phyloP scores from a whole-genome alignment of 1,139 yeast genomes.

The Sugiyamaella paludigena region DNA sequence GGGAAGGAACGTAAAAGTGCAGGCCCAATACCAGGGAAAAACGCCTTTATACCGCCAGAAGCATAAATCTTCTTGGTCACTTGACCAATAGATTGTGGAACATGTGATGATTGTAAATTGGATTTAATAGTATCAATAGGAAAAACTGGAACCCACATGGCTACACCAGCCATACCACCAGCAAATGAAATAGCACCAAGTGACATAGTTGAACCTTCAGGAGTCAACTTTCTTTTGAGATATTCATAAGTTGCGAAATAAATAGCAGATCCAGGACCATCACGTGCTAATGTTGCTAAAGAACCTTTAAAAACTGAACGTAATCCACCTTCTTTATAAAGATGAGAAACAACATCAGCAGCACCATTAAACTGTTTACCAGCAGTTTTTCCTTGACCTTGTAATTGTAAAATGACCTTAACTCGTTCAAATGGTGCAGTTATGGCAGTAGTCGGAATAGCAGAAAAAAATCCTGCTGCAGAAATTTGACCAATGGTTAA shows the following conservation, averaged over 20 bases:
- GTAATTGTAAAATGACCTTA: slow-evolving; percentile 89
- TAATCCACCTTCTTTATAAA: slow-evolving; percentile 80
- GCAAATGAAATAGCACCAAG: slow-evolving; percentile 78
- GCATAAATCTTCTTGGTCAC: slow-evolving; percentile 63
- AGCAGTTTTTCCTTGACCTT: slow-evolving; percentile 46
- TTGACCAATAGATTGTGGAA: slow-evolving; percentile 56
- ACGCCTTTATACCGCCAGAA: slow-evolving; percentile 82
- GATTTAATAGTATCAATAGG: slow-evolving; percentile 96
- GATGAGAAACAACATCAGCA: slow-evolving; percentile 60
- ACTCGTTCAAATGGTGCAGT: slow-evolving; percentile 97
- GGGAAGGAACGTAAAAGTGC: slow-evolving; percentile 95
- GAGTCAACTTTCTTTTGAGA: slow-evolving; percentile 61
- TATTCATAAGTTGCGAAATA: slow-evolving; percentile 94
- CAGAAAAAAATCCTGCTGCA: slow-evolving; percentile 93
- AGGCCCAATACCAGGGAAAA: slow-evolving; percentile 97
- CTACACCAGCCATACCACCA: slow-evolving; percentile 93
- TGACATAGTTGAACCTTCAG: slow-evolving; percentile 54
- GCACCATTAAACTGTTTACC: slow-evolving; percentile 47
- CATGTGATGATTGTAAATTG: slow-evolving; percentile 67
- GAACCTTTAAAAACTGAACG: slow-evolving; percentile 88
- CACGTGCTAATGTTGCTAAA: slow-evolving; percentile 88
- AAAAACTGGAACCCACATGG: slow-evolving; percentile 97
- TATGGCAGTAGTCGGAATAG: slow-evolving; percentile 89
- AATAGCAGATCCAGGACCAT: slow-evolving; percentile 97
- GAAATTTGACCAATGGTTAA: slow-evolving; percentile 71